phyloP scores from a whole-genome alignment of 139 green algal genomes.

The Coccomyxa sp. region DNA sequence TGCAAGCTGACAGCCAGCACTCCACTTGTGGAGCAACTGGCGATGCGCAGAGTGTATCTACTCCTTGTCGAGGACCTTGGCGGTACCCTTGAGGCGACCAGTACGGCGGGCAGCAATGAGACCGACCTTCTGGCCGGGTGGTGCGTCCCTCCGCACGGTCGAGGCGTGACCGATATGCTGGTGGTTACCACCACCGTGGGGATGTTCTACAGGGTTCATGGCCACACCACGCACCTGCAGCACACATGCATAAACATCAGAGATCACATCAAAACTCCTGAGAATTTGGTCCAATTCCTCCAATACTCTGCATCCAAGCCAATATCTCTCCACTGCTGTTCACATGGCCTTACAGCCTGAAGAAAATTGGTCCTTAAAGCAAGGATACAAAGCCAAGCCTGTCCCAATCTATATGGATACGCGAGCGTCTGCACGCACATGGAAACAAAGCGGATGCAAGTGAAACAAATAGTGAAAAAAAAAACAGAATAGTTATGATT shows the following conservation, averaged over 20 bases:
- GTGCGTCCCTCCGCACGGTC: slow-evolving; percentile 84
- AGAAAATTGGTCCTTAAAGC: not conserved
- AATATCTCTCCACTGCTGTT: not conserved
- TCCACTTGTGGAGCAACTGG: no score
- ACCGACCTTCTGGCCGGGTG: slow-evolving; percentile 76
- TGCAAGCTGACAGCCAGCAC: no score
- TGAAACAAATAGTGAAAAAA: no score
- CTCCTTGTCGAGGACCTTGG: slow-evolving; percentile 7
- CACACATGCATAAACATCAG: not conserved
- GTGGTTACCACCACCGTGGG: slow-evolving; percentile 99
- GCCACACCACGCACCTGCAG: slow-evolving; percentile 93
- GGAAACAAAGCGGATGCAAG: not conserved
- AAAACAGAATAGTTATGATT: not conserved
- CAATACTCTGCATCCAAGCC: not conserved
- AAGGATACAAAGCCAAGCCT: not conserved
- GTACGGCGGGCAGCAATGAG: slow-evolving; percentile 83
- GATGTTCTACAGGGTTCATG: slow-evolving; percentile 99
- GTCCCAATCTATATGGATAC: not conserved
- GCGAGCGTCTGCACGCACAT: not conserved
- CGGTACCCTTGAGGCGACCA: slow-evolving; percentile 46
- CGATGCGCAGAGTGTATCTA: not conserved
- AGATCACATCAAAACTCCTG: no score
- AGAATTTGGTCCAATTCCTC: not conserved
- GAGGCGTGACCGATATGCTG: slow-evolving; percentile 99
- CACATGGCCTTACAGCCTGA: not conserved